These are phyloP conservation scores for Sporisorium iseilematis-ciliati DNA, from an alignment of 1,284 basidiomycete species.

Conservation along the genomic window DNA sequence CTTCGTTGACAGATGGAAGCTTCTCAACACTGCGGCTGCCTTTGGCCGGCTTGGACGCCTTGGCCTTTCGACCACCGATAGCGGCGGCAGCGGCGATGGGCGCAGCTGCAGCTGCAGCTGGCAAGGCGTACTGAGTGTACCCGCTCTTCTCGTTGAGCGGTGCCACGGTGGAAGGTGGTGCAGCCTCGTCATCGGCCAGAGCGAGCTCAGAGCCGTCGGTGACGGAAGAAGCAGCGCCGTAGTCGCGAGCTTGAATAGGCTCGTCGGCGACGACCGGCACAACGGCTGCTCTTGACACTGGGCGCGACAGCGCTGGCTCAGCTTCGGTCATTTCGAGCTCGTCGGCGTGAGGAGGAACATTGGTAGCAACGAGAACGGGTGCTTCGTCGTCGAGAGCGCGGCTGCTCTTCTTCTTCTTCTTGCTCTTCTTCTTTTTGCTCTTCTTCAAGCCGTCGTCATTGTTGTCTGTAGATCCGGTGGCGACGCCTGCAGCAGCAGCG, in stretches of 20 bases:
- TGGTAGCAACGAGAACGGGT: conserved; percentile 10
- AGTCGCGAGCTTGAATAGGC: conserved; percentile 28
- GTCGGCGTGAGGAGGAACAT: conserved; percentile 5
- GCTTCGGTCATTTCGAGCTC: conserved; percentile 10
- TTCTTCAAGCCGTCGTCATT: conserved; percentile 16
- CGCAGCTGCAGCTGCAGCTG: conserved; percentile 31
- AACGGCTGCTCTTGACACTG: conserved; percentile 5
- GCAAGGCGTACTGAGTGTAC: conserved; percentile 32
- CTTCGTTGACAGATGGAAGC: conserved; percentile 38
- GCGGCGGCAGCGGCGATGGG: conserved; percentile 12
- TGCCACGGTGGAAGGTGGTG: conserved; percentile 14
- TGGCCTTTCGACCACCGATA: conserved; percentile 12
- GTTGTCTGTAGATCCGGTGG: conserved; percentile 5
- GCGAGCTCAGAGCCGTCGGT: conserved; percentile 27
- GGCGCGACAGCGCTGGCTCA: background rate
- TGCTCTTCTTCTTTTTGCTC: conserved; percentile 28
- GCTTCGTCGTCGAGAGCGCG: conserved; percentile 5
- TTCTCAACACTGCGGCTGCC: conserved; percentile 39
- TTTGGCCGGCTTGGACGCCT: conserved; percentile 25
- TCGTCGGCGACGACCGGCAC: conserved; percentile 11
- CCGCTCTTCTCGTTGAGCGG: conserved; percentile 31
- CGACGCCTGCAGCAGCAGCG: conserved; percentile 29
- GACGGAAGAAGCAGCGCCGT: conserved; percentile 15
- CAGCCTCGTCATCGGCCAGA: conserved; percentile 29
- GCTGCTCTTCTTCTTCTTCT: conserved; percentile 27